phyloP scores from a whole-genome alignment of 2,329 filamentous ascomycete genomes.

The Penicillium olsonii region DNA sequence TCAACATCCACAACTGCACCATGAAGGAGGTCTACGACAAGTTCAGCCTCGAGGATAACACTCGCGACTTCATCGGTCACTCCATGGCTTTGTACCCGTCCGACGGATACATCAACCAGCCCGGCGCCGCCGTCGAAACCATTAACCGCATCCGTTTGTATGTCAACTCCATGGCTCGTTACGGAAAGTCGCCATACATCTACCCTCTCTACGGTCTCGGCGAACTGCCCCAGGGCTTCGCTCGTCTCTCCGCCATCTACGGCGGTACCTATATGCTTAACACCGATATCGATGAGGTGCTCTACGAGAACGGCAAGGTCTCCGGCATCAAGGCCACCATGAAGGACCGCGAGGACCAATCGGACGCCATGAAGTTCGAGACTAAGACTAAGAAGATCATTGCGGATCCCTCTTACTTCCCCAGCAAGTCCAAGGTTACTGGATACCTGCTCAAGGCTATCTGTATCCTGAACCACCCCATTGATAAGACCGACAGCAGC shows the following conservation, averaged over 20 bases:
- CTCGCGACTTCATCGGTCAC: slow-evolving; percentile 95
- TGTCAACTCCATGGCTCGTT: slow-evolving; percentile 94
- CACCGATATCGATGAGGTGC: slow-evolving; percentile 85
- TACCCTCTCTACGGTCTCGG: slow-evolving; percentile 97
- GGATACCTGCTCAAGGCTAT: slow-evolving; percentile 95
- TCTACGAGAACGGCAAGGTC: slow-evolving; percentile 82
- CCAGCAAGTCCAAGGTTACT: slow-evolving; percentile 79
- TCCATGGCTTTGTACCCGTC: slow-evolving; percentile 95
- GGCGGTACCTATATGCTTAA: slow-evolving; percentile 99
- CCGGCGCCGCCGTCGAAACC: slow-evolving; percentile 76
- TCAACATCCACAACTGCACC: slow-evolving; percentile 75
- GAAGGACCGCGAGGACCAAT: slow-evolving; percentile 76
- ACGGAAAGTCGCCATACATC: slow-evolving; percentile 98
- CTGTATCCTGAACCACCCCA: slow-evolving; percentile 93
- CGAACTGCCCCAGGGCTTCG: slow-evolving; percentile 96
- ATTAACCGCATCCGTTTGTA: slow-evolving; percentile 93
- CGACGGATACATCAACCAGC: slow-evolving; percentile 77
- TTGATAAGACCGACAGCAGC: slow-evolving; percentile 82
- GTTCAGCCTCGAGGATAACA: slow-evolving; percentile 85
- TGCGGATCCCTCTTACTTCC: slow-evolving; percentile 96
- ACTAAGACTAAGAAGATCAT: slow-evolving; percentile 96
- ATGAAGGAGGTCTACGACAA: slow-evolving; percentile 99
- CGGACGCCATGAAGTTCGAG: slow-evolving; percentile 81
- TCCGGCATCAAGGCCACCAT: slow-evolving; percentile 96
- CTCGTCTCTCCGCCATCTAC: slow-evolving; percentile 95